phyloP scores from a whole-genome alignment of 768 basidiomycete genomes.

The Zangia roseola region DNA sequence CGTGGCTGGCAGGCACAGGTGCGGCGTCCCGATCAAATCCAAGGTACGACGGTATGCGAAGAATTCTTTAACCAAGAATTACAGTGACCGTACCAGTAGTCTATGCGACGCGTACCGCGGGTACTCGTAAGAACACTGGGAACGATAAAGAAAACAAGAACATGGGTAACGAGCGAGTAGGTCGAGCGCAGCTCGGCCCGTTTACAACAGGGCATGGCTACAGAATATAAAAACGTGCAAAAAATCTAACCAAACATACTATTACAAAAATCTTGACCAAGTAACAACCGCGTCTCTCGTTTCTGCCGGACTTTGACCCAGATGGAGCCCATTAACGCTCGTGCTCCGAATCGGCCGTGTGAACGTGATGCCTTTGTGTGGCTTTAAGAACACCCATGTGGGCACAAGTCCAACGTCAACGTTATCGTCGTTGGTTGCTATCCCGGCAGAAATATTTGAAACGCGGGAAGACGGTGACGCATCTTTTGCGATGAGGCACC shows the following conservation, averaged over 20 bases:
- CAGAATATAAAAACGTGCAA: neutral
- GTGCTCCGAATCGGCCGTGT: slow-evolving; percentile 63
- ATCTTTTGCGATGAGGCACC: slow-evolving; percentile 71
- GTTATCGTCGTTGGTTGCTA: slow-evolving; percentile 30
- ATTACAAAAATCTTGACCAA: slow-evolving; percentile 62
- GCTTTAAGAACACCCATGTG: slow-evolving; percentile 73
- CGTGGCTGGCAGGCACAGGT: too few relatives aligned
- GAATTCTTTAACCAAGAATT: neutral
- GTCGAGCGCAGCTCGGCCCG: neutral
- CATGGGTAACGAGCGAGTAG: neutral
- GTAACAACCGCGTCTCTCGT: slow-evolving; percentile 55
- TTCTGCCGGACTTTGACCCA: slow-evolving; percentile 35
- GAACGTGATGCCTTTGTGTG: slow-evolving; percentile 54
- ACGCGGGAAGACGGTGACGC: slow-evolving; percentile 38
- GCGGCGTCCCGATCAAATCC: too few relatives aligned
- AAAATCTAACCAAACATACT: neutral
- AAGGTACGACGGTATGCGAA: too few relatives aligned
- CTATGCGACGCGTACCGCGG: neutral
- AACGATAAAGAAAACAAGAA: neutral
- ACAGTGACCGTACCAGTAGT: neutral
- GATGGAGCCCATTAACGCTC: slow-evolving; percentile 49
- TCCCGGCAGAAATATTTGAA: slow-evolving; percentile 26
- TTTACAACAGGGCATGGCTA: neutral
- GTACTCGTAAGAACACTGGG: neutral
- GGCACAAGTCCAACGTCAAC: slow-evolving; percentile 73